phyloP scores from a whole-genome alignment of 345 rosid species.

The Salix arbutifolia region DNA sequence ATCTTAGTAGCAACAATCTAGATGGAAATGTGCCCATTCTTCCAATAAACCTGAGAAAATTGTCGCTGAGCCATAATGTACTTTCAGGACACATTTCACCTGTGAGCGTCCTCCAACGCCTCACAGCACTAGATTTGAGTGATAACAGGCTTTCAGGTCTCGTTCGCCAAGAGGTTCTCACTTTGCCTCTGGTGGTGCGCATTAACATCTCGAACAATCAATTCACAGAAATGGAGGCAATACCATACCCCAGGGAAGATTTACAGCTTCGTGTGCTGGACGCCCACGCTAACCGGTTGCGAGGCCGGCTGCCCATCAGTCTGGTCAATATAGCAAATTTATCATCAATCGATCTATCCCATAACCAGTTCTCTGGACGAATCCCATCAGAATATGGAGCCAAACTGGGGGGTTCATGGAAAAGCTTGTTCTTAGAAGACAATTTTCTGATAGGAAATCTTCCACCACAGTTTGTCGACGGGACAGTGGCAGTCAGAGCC shows the following conservation, averaged over 20 bases:
- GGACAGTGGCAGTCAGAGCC: constrained; percentile 27
- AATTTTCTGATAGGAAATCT: constrained; percentile 43
- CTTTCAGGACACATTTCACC: constrained; percentile 43
- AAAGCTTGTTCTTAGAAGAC: constrained; percentile 20
- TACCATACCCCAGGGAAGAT: constrained; percentile 11
- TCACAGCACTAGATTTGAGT: constrained; percentile 38
- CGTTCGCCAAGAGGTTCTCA: constrained; percentile 25
- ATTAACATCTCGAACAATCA: constrained; percentile 46
- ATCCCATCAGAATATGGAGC: constrained; percentile 40
- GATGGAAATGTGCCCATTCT: constrained; percentile 42
- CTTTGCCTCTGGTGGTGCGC: constrained; percentile 33
- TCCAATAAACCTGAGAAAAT: constrained; percentile 40
- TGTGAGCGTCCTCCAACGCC: constrained; percentile 26
- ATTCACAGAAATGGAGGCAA: constrained; percentile 32
- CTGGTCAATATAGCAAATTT: constrained; percentile 38
- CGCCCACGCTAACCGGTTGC: constrained; percentile 42
- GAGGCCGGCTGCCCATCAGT: constrained; percentile 39
- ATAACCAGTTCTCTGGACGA: constrained; percentile 37
- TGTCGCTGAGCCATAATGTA: constrained; percentile 36
- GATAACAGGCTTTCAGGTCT: constrained; percentile 44
- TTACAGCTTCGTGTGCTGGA: constrained; percentile 42
- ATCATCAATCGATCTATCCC: constrained; percentile 37
- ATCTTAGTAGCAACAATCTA: constrained; percentile 42
- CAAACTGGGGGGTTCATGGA: constrained; percentile 43
- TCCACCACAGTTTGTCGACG: constrained; percentile 34